Evolutionary conservation across 148 eudicot species (phyloP).

Genomic region (Drosera capensis): DNA sequence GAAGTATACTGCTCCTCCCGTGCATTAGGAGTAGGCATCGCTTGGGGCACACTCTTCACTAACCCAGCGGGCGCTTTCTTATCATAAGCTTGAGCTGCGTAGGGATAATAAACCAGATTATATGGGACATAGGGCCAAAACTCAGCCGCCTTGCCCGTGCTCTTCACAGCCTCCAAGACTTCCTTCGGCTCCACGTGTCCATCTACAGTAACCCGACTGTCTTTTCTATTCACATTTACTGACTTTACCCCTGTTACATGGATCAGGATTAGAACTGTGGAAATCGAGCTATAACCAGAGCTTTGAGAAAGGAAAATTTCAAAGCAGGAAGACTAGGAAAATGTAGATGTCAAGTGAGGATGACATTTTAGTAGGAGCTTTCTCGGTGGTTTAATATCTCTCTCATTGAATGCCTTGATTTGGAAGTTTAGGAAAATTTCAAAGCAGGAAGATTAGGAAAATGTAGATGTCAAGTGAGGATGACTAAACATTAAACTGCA

Average conservation of each 20-base stretch:
- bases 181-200: slow-evolving; percentile 38
- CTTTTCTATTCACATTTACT: slow-evolving; percentile 34
- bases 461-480: no score
- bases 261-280: not conserved
- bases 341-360: no score
- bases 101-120: slow-evolving; percentile 30
- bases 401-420: no score
- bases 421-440: not conserved
- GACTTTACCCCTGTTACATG: slow-evolving; percentile 33
- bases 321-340: not conserved
- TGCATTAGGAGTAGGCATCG: slow-evolving; percentile 17
- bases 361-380: no score
- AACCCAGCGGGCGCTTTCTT: slow-evolving; percentile 43
- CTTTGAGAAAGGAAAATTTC: not conserved
- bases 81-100: slow-evolving; percentile 33
- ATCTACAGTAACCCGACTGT: slow-evolving; percentile 30
- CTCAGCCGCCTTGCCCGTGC: slow-evolving; percentile 41
- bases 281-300: not conserved
- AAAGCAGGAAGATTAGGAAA: not conserved
- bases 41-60: slow-evolving; percentile 26
- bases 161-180: slow-evolving; percentile 30
- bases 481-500: no score
- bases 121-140: slow-evolving; percentile 51
- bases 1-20: slow-evolving; percentile 16
- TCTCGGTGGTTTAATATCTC: no score